phyloP scores from a whole-genome alignment of 768 basidiomycete genomes.

The Russula dissimulans region DNA sequence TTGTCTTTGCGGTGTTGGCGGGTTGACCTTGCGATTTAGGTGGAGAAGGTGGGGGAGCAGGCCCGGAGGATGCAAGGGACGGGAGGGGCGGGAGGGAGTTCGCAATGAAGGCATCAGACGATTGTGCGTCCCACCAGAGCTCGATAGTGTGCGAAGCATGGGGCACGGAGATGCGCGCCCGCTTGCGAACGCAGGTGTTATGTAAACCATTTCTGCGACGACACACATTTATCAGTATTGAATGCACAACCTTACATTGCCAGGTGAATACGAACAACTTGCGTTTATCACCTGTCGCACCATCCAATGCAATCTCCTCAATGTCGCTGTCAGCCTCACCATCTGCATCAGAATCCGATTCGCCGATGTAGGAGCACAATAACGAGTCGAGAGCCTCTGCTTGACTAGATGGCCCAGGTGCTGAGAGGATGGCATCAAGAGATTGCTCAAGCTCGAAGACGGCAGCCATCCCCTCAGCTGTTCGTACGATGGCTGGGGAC shows the following conservation, averaged over 20 bases:
- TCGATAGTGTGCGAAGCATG: constrained; percentile 10
- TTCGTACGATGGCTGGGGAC: constrained; percentile 58
- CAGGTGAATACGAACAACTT: constrained; percentile 35
- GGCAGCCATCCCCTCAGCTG: constrained; percentile 60
- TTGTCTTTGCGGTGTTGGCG: constrained; percentile 20
- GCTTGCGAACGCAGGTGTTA: constrained; percentile 51
- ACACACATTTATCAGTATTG: not conserved
- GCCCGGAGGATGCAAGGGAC: constrained; percentile 16
- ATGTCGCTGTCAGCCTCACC: constrained; percentile 26
- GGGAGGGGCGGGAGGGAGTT: constrained; percentile 20
- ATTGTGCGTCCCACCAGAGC: constrained; percentile 20
- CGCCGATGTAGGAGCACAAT: constrained; percentile 15
- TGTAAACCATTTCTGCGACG: constrained; percentile 23
- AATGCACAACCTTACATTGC: not conserved
- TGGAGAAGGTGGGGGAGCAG: constrained; percentile 21
- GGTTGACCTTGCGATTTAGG: constrained; percentile 12
- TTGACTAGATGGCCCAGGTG: constrained; percentile 4
- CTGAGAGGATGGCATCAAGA: constrained; percentile 28
- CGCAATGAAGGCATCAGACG: constrained; percentile 15
- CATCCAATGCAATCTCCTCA: constrained; percentile 24
- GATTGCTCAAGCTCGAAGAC: constrained; percentile 54
- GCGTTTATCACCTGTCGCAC: constrained; percentile 50
- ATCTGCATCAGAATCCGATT: constrained; percentile 22
- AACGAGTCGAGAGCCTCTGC: not conserved
- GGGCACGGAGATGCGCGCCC: constrained; percentile 37